Evolutionary conservation across 2,329 filamentous ascomycete species (phyloP), one percentile per base, ranked within the genome.

Genomic region (Myriosclerotinia scirpicola): DNA sequence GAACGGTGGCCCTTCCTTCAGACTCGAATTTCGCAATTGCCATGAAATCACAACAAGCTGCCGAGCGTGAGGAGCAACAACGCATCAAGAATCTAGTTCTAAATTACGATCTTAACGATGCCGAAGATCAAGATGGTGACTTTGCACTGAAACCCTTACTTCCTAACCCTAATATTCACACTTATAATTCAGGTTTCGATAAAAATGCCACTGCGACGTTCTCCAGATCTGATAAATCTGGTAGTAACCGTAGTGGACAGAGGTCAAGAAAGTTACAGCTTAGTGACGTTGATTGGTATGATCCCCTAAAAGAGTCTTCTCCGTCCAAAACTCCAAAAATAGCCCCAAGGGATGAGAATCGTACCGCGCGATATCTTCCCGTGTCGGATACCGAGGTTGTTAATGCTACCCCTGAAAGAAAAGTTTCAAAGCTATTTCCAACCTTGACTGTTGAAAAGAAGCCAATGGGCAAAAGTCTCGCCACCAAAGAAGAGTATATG

Each of bases 21-120:
- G 91, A 99, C 77, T 98, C 95, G 0, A 93, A 88, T 60, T 97
- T 99, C 79, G 95, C 95, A 7, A 86, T 98, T 71, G 95, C 95
- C 54, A 95, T 99, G 93, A 95, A 92, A 77, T 93, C 87, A 68
- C 93, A 98, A 80, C 93, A 97, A 77, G 91, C 96, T 79, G 94
- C 93, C 3, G 94, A 98, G 77, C 90, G 90, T 64, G 95, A 97
- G 76, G 96, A 99, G 78, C 94, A 99, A 78, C 93, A 97, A 78
- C 91, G 95, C 69, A 99, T 99, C 86, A 99, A 99, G 82, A 97
- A 92, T 75, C 84, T 99, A 55, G 95, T 99, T 64, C 83, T 99
- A 73, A 98, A 97, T 79, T 96, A 97, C 76, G 95, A 99, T 79
- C 87, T 97, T 76, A 88, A 92, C 62, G 93, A 96, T 75, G 89